Evolutionary conservation across 164 flowering plant genomes (phyloP).

Genomic region (Paratinospora sagittata): DNA sequence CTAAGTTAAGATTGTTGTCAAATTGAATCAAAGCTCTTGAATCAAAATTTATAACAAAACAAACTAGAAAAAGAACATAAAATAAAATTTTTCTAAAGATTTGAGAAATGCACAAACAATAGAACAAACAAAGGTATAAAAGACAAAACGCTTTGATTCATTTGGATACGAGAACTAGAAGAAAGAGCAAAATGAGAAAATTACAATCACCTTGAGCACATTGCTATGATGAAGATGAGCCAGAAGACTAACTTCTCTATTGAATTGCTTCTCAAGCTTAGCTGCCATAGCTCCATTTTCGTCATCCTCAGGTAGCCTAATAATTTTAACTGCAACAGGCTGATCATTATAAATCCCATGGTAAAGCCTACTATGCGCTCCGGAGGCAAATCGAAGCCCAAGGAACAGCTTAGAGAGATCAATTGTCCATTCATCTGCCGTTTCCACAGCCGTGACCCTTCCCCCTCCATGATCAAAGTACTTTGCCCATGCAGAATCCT

Average conservation of each 20-base stretch:
- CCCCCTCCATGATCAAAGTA: conserved; percentile 74
- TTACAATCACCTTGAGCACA: conserved; percentile 57
- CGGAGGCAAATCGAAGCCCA: conserved; percentile 73
- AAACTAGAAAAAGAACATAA: background rate
- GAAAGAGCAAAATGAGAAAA: background rate
- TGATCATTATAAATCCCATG: conserved; percentile 72
- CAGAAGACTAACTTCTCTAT: conserved; percentile 61
- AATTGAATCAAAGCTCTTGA: background rate
- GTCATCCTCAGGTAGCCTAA: conserved; percentile 68
- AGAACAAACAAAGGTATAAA: background rate
- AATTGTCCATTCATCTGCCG: conserved; percentile 49
- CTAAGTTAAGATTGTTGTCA: too few species aligned
- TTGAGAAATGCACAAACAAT: background rate
- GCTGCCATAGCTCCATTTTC: conserved; percentile 53
- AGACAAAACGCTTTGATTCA: background rate
- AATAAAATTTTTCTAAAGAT: background rate
- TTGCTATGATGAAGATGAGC: conserved; percentile 66
- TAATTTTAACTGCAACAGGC: conserved; percentile 77
- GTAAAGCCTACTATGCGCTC: conserved; percentile 81
- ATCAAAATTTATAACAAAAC: too few species aligned
- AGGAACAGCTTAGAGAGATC: conserved; percentile 68
- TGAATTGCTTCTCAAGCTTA: conserved; percentile 65
- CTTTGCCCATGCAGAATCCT: conserved; percentile 65
- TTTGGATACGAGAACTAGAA: background rate
- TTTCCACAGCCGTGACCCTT: conserved; percentile 59